Percentiles rank a stretch among this genome's conserved stretches.
Conservation (phyloP, 2,329 filamentous ascomycete genomes). For the Monilinia fructigena region DNA sequence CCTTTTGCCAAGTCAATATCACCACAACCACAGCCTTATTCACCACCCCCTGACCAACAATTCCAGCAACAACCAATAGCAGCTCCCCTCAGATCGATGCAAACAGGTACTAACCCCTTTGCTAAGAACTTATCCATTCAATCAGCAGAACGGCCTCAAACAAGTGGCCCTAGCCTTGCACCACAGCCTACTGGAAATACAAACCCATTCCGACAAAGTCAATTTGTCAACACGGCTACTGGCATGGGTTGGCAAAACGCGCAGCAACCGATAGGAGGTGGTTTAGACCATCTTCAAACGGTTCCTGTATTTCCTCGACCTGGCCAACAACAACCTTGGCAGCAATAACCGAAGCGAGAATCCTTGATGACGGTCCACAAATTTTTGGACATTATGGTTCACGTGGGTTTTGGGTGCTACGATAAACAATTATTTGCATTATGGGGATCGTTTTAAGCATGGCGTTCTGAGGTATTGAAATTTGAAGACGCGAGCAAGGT, state of each 20-base stretch:
- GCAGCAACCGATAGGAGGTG: conserved; percentile 76
- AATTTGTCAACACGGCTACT: conserved; percentile 84
- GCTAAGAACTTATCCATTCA: conserved; percentile 48
- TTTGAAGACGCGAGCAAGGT: conserved; percentile 21
- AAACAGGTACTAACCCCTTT: conserved; percentile 73
- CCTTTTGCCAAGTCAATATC: conserved; percentile 71
- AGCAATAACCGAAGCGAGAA: conserved; percentile 39
- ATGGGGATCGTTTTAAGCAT: conserved; percentile 34
- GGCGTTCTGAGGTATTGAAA: conserved; percentile 36
- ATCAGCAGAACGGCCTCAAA: conserved; percentile 33
- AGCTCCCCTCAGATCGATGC: conserved; percentile 52
- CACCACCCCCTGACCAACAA: conserved; percentile 40
- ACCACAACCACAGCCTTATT: conserved; percentile 41
- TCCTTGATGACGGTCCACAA: neutral
- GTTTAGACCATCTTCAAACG: conserved; percentile 74
- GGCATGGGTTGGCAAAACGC: conserved; percentile 85
- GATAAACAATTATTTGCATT: conserved; percentile 18
- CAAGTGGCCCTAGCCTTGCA: conserved; percentile 48
- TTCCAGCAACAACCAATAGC: conserved; percentile 43
- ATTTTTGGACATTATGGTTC: conserved; percentile 17
- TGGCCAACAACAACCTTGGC: conserved; percentile 61
- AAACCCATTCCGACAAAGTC: conserved; percentile 90
- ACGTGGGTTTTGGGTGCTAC: conserved; percentile 10
- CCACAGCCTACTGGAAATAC: conserved; percentile 84
- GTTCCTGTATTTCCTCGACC: conserved; percentile 84